Evolutionary conservation across 2,329 filamentous ascomycete genomes (phyloP), one percentile per base, ranked within the genome.

Genomic region (Thielaviopsis punctulata): DNA sequence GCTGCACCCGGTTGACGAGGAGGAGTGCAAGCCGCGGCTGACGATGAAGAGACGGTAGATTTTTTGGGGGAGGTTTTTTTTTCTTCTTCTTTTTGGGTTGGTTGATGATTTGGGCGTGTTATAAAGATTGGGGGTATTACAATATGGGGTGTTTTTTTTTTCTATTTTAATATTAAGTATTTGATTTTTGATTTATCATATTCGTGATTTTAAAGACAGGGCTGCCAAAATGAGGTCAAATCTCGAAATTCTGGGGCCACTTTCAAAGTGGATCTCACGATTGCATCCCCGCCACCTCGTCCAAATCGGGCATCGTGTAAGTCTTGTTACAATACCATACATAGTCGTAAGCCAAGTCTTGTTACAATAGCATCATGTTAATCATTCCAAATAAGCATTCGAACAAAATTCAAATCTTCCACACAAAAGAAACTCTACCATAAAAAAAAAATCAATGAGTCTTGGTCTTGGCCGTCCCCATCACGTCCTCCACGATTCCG

Each of bases 1-100:
- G 81, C 73, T 94, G 64, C 86, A 93, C 63, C 81, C 85, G 1
- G 78, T 93, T 12, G 70, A 70, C 56, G 66, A 66, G 39, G 76
- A 80, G 52, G 76, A 80, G 63, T 79, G 76, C 68, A 80, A 79
- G 67, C 76, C 76, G 23, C 65, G 76, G n/a, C 73, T 75, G 15
- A 73, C 68, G 36, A 68, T 72, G 46, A 79, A 79, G 72, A 79
- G 79, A 69, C 69, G 74, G 63, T 78, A 75, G 60, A 61, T 45
- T 23, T 23, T 12, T 22, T 12, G 41, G 18, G 21, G 49, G 27
- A 3, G n/a, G 10, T 27, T 27, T 27, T 5, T 27, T n/a, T n/a
- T n/a, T n/a, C n/a, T n/a, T n/a, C 27, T 36, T 36, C n/a, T 15
- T 36, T 36, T 36, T 33, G 3, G n/a, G n/a, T n/a, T n/a, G n/a